phyloP scores from a whole-genome alignment of 768 basidiomycete species.

The Psilocybe tampanensis region DNA sequence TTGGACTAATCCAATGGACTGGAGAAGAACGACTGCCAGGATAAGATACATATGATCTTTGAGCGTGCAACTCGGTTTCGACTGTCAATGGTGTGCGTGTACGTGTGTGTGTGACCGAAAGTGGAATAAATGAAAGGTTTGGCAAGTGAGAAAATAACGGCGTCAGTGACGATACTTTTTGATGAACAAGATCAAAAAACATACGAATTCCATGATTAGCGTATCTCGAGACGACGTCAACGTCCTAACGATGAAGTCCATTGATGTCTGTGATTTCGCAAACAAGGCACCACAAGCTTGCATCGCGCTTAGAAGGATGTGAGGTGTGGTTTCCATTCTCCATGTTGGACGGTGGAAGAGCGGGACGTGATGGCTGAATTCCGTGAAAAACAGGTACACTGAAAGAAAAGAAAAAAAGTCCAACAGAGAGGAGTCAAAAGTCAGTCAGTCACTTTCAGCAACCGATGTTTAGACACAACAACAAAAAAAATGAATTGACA shows the following conservation, averaged over 20 bases:
- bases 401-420: too few relatives aligned
- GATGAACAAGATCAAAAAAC: constrained; percentile 26
- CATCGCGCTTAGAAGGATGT: constrained; percentile 55
- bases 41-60: constrained; percentile 45
- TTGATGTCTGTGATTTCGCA: constrained; percentile 49
- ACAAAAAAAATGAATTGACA: constrained; percentile 25
- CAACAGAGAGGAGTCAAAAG: not conserved
- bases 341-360: constrained; percentile 59
- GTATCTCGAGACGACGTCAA: constrained; percentile 46
- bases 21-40: constrained; percentile 51
- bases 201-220: constrained; percentile 58
- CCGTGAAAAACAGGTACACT: constrained; percentile 60
- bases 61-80: constrained; percentile 35
- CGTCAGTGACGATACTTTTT: constrained; percentile 21
- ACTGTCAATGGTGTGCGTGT: constrained; percentile 34
- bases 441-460: not conserved
- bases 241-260: constrained; percentile 49
- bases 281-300: constrained; percentile 65
- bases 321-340: constrained; percentile 48
- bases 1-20: constrained; percentile 60
- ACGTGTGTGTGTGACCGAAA: not conserved
- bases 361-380: constrained; percentile 55
- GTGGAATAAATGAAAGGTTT: constrained; percentile 6
- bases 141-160: constrained; percentile 12
- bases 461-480: constrained; percentile 10